Conservation (phyloP, 2,329 filamentous ascomycete species). For the Kalmusia sp. region DNA sequence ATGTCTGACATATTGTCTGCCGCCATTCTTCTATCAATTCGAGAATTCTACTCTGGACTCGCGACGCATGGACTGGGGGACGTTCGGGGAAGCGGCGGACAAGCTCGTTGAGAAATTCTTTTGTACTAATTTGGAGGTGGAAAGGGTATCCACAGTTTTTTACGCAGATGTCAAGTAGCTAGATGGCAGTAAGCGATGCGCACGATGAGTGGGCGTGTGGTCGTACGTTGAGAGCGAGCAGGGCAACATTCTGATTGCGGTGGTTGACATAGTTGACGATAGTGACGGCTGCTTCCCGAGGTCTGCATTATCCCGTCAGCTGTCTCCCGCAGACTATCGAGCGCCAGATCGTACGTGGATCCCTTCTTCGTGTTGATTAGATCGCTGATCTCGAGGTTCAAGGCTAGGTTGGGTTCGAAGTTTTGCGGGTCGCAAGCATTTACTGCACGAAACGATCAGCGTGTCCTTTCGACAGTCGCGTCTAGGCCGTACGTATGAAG, state of each 20-base stretch:
- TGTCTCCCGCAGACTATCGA: background rate
- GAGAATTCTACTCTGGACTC: slow-evolving; percentile 90
- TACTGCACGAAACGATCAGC: slow-evolving; percentile 55
- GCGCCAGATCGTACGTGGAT: slow-evolving; percentile 65
- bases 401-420: slow-evolving; percentile 94
- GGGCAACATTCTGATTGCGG: slow-evolving; percentile 91
- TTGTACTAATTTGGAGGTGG: slow-evolving; percentile 97
- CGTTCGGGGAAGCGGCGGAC: slow-evolving; percentile 95
- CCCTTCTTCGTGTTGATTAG: slow-evolving; percentile 98
- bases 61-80: slow-evolving; percentile 82
- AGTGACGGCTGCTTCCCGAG: slow-evolving; percentile 90
- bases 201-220: slow-evolving; percentile 15
- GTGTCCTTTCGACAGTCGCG: background rate
- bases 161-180: slow-evolving; percentile 96
- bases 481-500: slow-evolving; percentile 72
- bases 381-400: slow-evolving; percentile 96
- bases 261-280: slow-evolving; percentile 97
- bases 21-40: slow-evolving; percentile 99
- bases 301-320: slow-evolving; percentile 54
- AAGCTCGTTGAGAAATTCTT: slow-evolving; percentile 98
- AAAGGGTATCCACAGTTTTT: slow-evolving; percentile 99
- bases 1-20: slow-evolving; percentile 97
- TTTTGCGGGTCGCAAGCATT: slow-evolving; percentile 97
- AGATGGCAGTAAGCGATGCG: slow-evolving; percentile 31
- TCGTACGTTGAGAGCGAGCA: slow-evolving; percentile 79